phyloP scores from a whole-genome alignment of 306 rosid genomes.

The Aeschynomene evenia region DNA sequence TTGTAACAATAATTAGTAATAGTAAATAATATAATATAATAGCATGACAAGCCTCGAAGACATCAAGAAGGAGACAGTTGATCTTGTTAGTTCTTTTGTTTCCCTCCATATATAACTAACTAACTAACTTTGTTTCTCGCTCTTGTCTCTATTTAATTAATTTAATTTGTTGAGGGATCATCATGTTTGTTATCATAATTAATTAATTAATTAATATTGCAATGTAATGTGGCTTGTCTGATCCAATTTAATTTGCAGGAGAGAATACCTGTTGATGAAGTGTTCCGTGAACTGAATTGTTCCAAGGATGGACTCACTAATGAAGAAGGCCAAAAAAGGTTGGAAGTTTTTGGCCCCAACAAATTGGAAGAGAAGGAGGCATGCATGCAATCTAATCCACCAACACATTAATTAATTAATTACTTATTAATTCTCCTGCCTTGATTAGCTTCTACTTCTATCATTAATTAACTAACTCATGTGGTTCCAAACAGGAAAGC shows the following conservation, averaged over 20 bases:
- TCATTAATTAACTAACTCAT: neutral
- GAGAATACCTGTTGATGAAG: slow-evolving; percentile 75
- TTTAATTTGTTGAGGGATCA: neutral
- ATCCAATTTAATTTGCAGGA: slow-evolving; percentile 51
- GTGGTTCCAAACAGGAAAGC: slow-evolving; percentile 53
- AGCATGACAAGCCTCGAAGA: slow-evolving; percentile 55
- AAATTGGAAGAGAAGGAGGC: slow-evolving; percentile 83
- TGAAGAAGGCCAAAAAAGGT: slow-evolving; percentile 72
- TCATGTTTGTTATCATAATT: neutral
- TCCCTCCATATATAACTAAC: no score
- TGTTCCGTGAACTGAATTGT: slow-evolving; percentile 73
- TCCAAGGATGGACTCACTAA: slow-evolving; percentile 65
- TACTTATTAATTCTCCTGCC: no score
- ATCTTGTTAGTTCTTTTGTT: slow-evolving; percentile 50
- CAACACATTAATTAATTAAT: neutral
- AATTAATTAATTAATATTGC: no score
- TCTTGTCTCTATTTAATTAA: no score
- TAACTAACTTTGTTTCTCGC: no score
- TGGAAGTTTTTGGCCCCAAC: slow-evolving; percentile 76
- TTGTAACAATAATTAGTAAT: no score
- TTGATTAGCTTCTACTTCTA: neutral
- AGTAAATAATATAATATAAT: neutral
- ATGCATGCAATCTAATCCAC: neutral
- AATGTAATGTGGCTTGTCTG: neutral
- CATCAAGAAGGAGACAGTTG: slow-evolving; percentile 74